These are phyloP conservation scores for Syzygium grande DNA, from an alignment of 345 rosid genomes.

Conservation along the genomic window DNA sequence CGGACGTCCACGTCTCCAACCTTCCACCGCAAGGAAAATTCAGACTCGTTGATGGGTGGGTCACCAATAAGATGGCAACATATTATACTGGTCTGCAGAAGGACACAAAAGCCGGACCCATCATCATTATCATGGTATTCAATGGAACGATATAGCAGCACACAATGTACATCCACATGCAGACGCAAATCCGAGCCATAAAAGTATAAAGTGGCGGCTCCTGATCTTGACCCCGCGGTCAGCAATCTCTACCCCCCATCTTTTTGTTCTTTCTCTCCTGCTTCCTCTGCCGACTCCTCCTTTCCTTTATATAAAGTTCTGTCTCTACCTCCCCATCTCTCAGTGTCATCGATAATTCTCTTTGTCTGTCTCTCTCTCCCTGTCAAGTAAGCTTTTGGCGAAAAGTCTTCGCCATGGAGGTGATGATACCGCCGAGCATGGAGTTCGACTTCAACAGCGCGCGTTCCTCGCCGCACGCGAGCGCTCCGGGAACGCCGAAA, in stretches of 20 bases:
- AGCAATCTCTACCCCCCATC: conserved; percentile 15
- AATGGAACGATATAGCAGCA: neutral
- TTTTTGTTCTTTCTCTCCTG: neutral
- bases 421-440: conserved; percentile 33
- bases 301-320: neutral
- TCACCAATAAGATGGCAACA: neutral
- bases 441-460: conserved; percentile 49
- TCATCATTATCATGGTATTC: neutral
- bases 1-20: neutral
- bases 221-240: conserved; percentile 12
- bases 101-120: neutral
- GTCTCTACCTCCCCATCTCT: neutral
- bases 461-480: conserved; percentile 21
- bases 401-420: conserved; percentile 24
- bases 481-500: conserved; percentile 62
- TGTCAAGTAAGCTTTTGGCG: neutral
- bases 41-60: neutral
- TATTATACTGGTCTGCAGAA: neutral
- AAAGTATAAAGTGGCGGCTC: conserved; percentile 4
- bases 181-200: neutral
- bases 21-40: conserved; percentile 7
- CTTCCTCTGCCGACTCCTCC: neutral
- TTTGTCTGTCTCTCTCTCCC: neutral
- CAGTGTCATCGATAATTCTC: neutral
- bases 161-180: neutral